A percentile compares a stretch with the other conserved stretches of the same genome.
These are phyloP conservation scores for Cladosporium austrohemisphaericum DNA, from an alignment of 2,329 filamentous ascomycete species.

Conservation along the genomic window DNA sequence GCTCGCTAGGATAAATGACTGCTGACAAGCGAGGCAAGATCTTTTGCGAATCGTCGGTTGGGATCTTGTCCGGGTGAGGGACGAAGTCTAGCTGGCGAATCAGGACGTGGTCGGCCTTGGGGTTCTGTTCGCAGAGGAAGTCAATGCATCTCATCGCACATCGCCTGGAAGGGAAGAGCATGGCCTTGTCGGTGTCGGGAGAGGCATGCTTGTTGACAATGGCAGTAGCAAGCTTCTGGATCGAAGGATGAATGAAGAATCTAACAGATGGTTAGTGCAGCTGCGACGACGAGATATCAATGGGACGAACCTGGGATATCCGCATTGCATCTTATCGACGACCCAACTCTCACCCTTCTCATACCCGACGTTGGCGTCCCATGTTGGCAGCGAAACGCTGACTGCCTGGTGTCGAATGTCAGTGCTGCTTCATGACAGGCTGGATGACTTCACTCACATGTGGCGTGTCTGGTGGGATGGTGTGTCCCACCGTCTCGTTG, in stretches of 20 bases:
- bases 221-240: constrained; percentile 67
- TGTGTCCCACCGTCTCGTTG: constrained; percentile 53
- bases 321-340: constrained; percentile 76
- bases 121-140: constrained; percentile 64
- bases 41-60: constrained; percentile 38
- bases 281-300: not conserved
- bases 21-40: constrained; percentile 45
- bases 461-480: constrained; percentile 72
- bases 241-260: constrained; percentile 87
- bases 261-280: constrained; percentile 41
- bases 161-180: constrained; percentile 73
- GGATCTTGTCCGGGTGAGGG: constrained; percentile 53
- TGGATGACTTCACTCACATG: constrained; percentile 56
- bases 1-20: constrained; percentile 65
- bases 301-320: constrained; percentile 70
- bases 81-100: constrained; percentile 61
- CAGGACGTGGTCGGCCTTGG: constrained; percentile 47
- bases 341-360: constrained; percentile 91
- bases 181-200: constrained; percentile 59
- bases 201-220: constrained; percentile 63
- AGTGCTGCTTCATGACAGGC: not conserved
- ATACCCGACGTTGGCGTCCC: constrained; percentile 85
- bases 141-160: constrained; percentile 69
- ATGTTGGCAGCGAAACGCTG: constrained; percentile 92
- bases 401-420: constrained; percentile 62